phyloP scores from a whole-genome alignment of 139 green algal genomes.

The Nannochloris sp. region DNA sequence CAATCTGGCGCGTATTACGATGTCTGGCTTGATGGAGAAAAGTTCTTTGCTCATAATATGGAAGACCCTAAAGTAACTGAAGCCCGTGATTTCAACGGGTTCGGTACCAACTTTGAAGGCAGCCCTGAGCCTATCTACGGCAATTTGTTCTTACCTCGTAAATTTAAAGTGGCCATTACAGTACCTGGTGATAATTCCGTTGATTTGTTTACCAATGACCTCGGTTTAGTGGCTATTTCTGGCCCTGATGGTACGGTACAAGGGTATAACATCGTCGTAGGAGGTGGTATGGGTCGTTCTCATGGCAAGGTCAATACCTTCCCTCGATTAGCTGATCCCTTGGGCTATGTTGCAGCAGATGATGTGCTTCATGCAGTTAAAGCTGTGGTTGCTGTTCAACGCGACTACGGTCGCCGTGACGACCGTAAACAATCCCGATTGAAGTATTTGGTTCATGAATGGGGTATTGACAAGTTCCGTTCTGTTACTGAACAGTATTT shows the following conservation, averaged over 20 bases:
- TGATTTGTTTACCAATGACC: constrained; percentile 97
- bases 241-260: constrained; percentile 61
- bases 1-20: constrained; percentile 99
- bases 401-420: constrained; percentile 96
- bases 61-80: constrained; percentile 85
- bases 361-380: constrained; percentile 93
- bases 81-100: constrained; percentile 78
- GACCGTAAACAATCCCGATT: constrained; percentile 87
- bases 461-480: constrained; percentile 93
- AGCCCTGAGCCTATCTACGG: constrained; percentile 97
- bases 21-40: constrained; percentile 99
- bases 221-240: constrained; percentile 81
- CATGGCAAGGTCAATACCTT: constrained; percentile 77
- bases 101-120: constrained; percentile 94
- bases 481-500: constrained; percentile 94
- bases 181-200: constrained; percentile 90
- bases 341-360: constrained; percentile 91
- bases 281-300: constrained; percentile 90
- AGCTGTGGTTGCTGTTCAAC: constrained; percentile 90
- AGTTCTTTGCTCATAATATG: constrained; percentile 84
- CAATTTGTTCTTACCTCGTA: constrained; percentile 90
- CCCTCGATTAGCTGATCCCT: constrained; percentile 75
- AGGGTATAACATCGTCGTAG: constrained; percentile 91
- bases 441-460: constrained; percentile 97
- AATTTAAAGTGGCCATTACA: constrained; percentile 94